phyloP scores from a whole-genome alignment of 768 basidiomycete genomes.

The Steccherinum ochraceum region DNA sequence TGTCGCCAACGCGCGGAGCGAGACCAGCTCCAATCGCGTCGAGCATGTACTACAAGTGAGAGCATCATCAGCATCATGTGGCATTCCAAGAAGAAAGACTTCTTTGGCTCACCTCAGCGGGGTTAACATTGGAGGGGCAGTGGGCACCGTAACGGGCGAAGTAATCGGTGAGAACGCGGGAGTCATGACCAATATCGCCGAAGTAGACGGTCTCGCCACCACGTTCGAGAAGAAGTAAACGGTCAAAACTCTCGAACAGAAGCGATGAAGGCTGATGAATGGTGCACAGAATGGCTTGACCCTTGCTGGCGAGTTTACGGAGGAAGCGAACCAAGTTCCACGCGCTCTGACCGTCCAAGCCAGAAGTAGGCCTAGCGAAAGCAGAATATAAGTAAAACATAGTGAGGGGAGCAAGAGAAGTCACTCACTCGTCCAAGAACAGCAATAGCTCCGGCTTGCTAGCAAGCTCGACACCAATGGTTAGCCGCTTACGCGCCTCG shows the following conservation, averaged over 20 bases:
- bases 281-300: conserved; percentile 86
- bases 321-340: conserved; percentile 82
- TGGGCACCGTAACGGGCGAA: conserved; percentile 68
- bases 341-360: conserved; percentile 60
- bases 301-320: conserved; percentile 75
- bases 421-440: conserved; percentile 40
- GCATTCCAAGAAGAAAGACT: background rate
- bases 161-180: conserved; percentile 62
- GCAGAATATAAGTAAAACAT: conserved; percentile 27
- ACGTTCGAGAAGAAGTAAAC: conserved; percentile 56
- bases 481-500: conserved; percentile 77
- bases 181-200: conserved; percentile 78
- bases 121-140: conserved; percentile 76
- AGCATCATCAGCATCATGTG: conserved; percentile 19
- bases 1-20: conserved; percentile 61
- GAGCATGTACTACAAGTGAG: conserved; percentile 54
- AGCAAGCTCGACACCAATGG: conserved; percentile 88
- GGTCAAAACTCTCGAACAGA: conserved; percentile 83
- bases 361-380: conserved; percentile 37
- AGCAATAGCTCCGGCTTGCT: conserved; percentile 78
- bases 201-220: conserved; percentile 95
- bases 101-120: conserved; percentile 33
- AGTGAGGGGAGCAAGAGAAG: background rate
- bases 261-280: conserved; percentile 86
- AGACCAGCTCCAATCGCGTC: conserved; percentile 86